Evolutionary conservation across 345 rosid species (phyloP).

Genomic region (Pugionium cornutum): DNA sequence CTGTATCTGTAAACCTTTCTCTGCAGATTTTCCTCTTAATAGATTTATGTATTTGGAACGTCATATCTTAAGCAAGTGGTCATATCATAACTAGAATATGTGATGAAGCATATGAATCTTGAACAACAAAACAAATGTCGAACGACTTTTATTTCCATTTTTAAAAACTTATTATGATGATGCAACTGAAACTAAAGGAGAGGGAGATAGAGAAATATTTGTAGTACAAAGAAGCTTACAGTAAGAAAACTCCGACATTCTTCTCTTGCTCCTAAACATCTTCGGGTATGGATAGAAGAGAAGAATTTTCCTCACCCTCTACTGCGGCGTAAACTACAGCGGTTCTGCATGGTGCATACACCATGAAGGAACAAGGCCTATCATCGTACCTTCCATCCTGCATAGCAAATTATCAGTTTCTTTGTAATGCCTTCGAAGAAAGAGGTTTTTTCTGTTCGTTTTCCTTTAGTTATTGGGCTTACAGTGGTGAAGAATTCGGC

Average conservation of each 20-base stretch:
- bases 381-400: conserved; percentile 75
- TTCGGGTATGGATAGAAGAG: conserved; percentile 27
- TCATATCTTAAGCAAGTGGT: conserved; percentile 8
- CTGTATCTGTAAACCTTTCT: conserved; percentile 21
- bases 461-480: conserved; percentile 40
- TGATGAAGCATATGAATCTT: conserved; percentile 9
- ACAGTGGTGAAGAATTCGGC: conserved; percentile 75
- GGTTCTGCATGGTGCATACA: conserved; percentile 83
- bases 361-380: conserved; percentile 71
- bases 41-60: conserved; percentile 7
- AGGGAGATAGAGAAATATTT: conserved; percentile 7
- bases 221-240: conserved; percentile 41
- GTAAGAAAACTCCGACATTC: conserved; percentile 13
- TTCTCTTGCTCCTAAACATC: conserved; percentile 24
- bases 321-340: conserved; percentile 81
- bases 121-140: background rate
- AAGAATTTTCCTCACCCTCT: conserved; percentile 44
- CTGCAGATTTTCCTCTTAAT: conserved; percentile 8
- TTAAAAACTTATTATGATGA: conserved; percentile 9
- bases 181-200: conserved; percentile 27
- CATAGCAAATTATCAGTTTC: conserved; percentile 29
- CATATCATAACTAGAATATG: conserved; percentile 2
- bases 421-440: background rate
- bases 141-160: conserved; percentile 20
- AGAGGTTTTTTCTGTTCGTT: background rate